Evolutionary conservation across 2,329 filamentous ascomycete genomes (phyloP).

Genomic region (Colletotrichum cuscutae): DNA sequence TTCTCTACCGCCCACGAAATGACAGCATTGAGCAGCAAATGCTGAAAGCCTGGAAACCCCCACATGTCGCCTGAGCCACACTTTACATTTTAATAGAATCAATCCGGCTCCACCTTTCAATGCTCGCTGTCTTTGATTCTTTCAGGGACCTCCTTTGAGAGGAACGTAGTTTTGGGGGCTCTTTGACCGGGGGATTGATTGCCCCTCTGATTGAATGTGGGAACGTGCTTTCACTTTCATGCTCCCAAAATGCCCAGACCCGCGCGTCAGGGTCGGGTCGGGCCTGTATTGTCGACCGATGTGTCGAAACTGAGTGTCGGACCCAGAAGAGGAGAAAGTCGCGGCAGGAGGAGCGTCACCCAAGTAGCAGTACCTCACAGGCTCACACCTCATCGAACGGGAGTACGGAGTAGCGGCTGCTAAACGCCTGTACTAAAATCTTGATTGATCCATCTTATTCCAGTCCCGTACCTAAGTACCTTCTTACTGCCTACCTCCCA

Average conservation of each 20-base stretch:
- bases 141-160: conserved; percentile 9
- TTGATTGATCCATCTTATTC: neutral
- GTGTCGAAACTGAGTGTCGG: conserved; percentile 18
- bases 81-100: neutral
- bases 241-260: conserved; percentile 16
- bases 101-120: neutral
- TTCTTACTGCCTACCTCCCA: neutral
- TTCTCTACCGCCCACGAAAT: conserved; percentile 2
- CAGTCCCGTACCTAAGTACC: neutral
- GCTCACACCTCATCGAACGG: too few species aligned
- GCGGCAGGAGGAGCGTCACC: conserved; percentile 15
- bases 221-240: conserved; percentile 4
- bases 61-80: conserved; percentile 22
- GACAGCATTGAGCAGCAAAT: conserved; percentile 21
- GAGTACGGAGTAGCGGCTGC: neutral
- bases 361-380: neutral
- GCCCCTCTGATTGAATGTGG: conserved; percentile 19
- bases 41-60: conserved; percentile 1
- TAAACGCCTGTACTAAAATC: conserved; percentile 10
- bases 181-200: neutral
- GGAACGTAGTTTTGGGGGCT: neutral
- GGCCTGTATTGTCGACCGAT: conserved; percentile 27
- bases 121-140: neutral
- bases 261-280: conserved; percentile 18
- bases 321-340: conserved; percentile 14